A percentile compares a stretch with the other conserved stretches of the same genome.
Evolutionary conservation across 768 basidiomycete genomes (phyloP).

Genomic region (Boletus rex-veris): DNA sequence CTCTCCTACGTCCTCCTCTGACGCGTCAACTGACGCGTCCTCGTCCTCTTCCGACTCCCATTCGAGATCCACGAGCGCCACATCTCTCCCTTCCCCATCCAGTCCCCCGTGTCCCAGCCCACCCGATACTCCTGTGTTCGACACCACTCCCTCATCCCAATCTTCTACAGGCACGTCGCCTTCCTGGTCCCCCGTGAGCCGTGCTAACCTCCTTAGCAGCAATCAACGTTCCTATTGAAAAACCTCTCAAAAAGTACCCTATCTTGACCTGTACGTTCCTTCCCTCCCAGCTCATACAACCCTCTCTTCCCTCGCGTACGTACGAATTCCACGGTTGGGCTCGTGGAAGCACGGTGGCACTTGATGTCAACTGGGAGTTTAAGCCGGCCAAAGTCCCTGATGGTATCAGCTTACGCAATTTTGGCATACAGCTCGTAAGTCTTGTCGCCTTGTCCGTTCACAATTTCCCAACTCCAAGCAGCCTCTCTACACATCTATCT

Average conservation of each 20-base stretch:
- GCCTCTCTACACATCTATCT: conserved; percentile 86
- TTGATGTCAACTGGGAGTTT: conserved; percentile 54
- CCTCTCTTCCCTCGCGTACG: conserved; percentile 17
- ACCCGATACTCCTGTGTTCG: conserved; percentile 1
- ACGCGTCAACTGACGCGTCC: conserved; percentile 24
- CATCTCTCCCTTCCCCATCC: conserved; percentile 29
- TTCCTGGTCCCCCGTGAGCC: background rate
- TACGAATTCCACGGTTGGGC: conserved; percentile 21
- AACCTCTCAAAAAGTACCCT: conserved; percentile 24
- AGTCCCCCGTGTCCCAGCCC: conserved; percentile 10
- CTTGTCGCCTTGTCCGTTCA: background rate
- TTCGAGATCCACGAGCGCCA: conserved; percentile 24
- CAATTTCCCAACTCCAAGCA: conserved; percentile 27
- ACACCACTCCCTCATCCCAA: background rate
- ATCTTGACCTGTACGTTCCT: conserved; percentile 52
- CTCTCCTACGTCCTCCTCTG: conserved; percentile 27
- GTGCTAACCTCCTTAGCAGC: conserved; percentile 9
- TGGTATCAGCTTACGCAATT: conserved; percentile 81
- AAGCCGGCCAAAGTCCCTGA: conserved; percentile 70
- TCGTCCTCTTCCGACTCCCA: conserved; percentile 20
- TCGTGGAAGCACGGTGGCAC: conserved; percentile 10
- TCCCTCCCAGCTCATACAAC: conserved; percentile 42
- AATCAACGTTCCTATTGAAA: conserved; percentile 2
- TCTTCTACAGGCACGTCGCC: conserved; percentile 1
- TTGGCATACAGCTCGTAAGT: conserved; percentile 85